A percentile compares a stretch with the other conserved stretches of the same genome.
These are phyloP conservation scores for Kodamaea lidongshanica DNA, from an alignment of 805 yeast genomes.

Conservation along the genomic window DNA sequence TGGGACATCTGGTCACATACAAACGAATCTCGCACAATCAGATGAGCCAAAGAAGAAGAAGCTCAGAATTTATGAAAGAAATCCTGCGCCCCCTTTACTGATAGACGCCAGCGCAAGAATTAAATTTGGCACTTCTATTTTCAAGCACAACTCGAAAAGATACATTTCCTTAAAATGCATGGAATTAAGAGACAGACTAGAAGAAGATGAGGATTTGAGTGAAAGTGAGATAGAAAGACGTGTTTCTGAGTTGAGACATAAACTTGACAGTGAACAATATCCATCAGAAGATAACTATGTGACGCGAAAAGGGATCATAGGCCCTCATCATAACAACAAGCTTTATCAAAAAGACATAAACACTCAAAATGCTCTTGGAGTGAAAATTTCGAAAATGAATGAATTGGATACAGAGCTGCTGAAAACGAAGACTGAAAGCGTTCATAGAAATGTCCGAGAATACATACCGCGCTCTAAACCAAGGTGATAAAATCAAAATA, in stretches of 20 bases:
- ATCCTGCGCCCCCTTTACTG: slow-evolving; percentile 1
- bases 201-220: slow-evolving; percentile 38
- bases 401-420: too few relatives aligned
- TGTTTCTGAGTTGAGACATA: slow-evolving; percentile 17
- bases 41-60: slow-evolving; percentile 11
- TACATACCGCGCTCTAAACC: too few relatives aligned
- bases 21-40: slow-evolving; percentile 34
- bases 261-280: too few relatives aligned
- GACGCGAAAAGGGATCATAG: too few relatives aligned
- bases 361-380: too few relatives aligned
- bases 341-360: too few relatives aligned
- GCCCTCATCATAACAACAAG: too few relatives aligned
- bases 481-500: too few relatives aligned
- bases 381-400: too few relatives aligned
- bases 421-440: too few relatives aligned
- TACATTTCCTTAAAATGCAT: slow-evolving; percentile 31
- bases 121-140: slow-evolving; percentile 1
- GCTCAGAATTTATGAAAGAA: slow-evolving; percentile 14
- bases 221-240: slow-evolving; percentile 24
- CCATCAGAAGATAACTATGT: too few relatives aligned
- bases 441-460: too few relatives aligned
- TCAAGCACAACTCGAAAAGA: slow-evolving; percentile 3
- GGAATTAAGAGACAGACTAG: slow-evolving; percentile 47
- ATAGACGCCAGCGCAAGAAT: slow-evolving; percentile 1
- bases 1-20: slow-evolving; percentile 58